phyloP scores from a whole-genome alignment of 176 grass and related monocot genomes.

The Triticum dicoccoides region DNA sequence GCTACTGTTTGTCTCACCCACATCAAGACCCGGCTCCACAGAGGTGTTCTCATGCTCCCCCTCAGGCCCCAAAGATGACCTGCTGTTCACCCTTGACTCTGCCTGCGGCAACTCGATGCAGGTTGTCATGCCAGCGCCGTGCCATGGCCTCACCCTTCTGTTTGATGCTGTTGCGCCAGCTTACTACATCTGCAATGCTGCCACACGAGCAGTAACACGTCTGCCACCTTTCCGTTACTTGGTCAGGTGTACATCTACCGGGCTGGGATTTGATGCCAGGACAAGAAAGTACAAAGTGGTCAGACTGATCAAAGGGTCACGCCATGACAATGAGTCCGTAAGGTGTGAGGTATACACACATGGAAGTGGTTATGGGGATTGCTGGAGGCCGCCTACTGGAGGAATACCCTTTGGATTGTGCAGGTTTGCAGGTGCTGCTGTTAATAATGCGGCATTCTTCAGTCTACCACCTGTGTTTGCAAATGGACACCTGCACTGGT shows the following conservation, averaged over 20 bases:
- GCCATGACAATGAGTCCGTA: neutral
- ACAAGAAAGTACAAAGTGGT: neutral
- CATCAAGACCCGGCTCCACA: neutral
- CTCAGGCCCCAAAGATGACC: neutral
- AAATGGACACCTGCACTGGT: slow-evolving; percentile 7
- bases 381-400: neutral
- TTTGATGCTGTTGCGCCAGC: neutral
- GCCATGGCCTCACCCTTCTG: slow-evolving; percentile 12
- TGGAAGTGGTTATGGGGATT: neutral
- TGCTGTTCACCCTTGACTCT: neutral
- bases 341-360: neutral
- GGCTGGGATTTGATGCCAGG: slow-evolving; percentile 6
- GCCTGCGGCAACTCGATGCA: neutral
- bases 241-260: neutral
- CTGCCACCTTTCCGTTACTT: neutral
- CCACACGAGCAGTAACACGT: slow-evolving; percentile 9
- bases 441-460: neutral
- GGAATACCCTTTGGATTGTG: slow-evolving; percentile 21
- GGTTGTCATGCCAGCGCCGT: neutral
- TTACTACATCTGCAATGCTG: slow-evolving; percentile 27
- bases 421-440: neutral
- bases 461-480: neutral
- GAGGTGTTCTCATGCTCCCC: neutral
- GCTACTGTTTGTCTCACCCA: neutral
- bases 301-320: neutral